Conservation (phyloP, 164 flowering plant species). For the Litsea cubeba region DNA sequence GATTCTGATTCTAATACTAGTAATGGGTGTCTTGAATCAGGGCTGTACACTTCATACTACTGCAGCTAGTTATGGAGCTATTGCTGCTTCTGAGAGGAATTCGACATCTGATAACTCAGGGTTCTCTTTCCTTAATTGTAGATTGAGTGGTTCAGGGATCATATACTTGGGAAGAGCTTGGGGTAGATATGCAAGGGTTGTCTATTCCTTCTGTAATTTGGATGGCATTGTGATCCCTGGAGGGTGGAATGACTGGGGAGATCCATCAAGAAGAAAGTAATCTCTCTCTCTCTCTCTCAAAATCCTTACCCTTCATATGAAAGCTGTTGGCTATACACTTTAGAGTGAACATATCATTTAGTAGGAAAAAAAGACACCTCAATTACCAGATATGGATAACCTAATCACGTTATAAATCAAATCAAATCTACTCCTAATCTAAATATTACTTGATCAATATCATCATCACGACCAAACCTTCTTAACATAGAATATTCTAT, state of each 20-base stretch:
- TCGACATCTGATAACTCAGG: slow-evolving; percentile 55
- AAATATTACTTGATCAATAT: too few relatives aligned
- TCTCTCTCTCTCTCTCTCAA: neutral
- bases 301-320: neutral
- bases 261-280: slow-evolving; percentile 36
- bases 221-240: slow-evolving; percentile 41
- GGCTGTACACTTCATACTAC: slow-evolving; percentile 54
- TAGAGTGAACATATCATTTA: too few relatives aligned
- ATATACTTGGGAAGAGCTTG: slow-evolving; percentile 77
- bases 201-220: slow-evolving; percentile 54
- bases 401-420: too few relatives aligned
- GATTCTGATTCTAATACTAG: slow-evolving; percentile 1
- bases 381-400: too few relatives aligned
- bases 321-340: neutral
- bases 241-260: slow-evolving; percentile 81
- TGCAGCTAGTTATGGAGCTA: slow-evolving; percentile 52
- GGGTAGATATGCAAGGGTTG: slow-evolving; percentile 63
- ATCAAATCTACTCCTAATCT: too few relatives aligned
- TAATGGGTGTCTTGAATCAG: slow-evolving; percentile 24
- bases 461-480: too few relatives aligned
- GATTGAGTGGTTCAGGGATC: slow-evolving; percentile 55
- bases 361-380: too few relatives aligned
- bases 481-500: too few relatives aligned
- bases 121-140: slow-evolving; percentile 70
- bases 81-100: slow-evolving; percentile 80